phyloP scores from a whole-genome alignment of 495 filamentous ascomycete species.

The Chaetomidium leptoderma region DNA sequence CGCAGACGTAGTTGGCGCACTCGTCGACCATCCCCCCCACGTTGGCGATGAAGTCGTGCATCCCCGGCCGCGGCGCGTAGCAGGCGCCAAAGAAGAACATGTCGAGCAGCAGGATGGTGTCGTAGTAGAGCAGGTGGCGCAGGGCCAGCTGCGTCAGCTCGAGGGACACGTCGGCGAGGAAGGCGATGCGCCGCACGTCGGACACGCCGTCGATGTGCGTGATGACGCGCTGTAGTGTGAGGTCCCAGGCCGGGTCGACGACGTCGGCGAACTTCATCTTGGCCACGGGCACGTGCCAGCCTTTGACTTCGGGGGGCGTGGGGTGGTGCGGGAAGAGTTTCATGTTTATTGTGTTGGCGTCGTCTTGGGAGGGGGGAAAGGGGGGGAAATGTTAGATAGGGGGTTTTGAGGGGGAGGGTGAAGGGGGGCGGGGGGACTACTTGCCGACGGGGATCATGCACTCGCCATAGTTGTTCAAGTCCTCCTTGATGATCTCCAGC shows the following conservation, averaged over 20 bases:
- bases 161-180: constrained; percentile 77
- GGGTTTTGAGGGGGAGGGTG: neutral
- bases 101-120: constrained; percentile 79
- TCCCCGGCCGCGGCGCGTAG: constrained; percentile 75
- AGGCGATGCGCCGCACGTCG: constrained; percentile 77
- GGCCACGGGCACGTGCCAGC: constrained; percentile 87
- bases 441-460: constrained; percentile 92
- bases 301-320: constrained; percentile 67
- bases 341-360: constrained; percentile 92
- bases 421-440: constrained; percentile 18
- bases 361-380: constrained; percentile 48
- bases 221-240: constrained; percentile 80
- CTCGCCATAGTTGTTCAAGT: constrained; percentile 94
- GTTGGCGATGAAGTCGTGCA: constrained; percentile 66
- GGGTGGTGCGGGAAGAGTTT: constrained; percentile 85
- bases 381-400: neutral
- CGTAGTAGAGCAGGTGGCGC: constrained; percentile 84
- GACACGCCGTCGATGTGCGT: constrained; percentile 86
- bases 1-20: constrained; percentile 74
- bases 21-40: constrained; percentile 71
- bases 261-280: constrained; percentile 68
- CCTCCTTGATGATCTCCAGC: constrained; percentile 87
- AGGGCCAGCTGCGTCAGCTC: constrained; percentile 79
- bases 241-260: constrained; percentile 84
- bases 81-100: constrained; percentile 89